Evolutionary conservation across 108 stramenopile species (phyloP), one percentile per base, ranked within the genome.

Genomic region (Aurantiochytrium sp.): DNA sequence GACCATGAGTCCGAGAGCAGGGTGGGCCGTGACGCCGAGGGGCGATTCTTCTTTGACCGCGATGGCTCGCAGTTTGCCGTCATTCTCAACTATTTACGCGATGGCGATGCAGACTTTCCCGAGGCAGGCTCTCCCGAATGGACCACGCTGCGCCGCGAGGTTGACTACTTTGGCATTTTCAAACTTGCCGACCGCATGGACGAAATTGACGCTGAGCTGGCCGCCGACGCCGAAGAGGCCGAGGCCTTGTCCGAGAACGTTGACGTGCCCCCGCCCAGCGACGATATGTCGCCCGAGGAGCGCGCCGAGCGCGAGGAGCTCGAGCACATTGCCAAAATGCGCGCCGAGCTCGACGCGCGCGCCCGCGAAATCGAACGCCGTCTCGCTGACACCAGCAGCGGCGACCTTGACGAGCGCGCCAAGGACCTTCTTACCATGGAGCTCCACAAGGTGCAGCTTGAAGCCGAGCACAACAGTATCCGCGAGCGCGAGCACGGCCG

Each of bases 241-340:
- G 76, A 53, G 51, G 76, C n/a, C 12, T 18, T n/a, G 4, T 6
- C 6, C 49, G 45, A 47, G 51, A 28, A 18, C 76, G 76, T 47
- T 6, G 76, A 83, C 51, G 10, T 83, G 45, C 76, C 76, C 18
- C 76, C 76, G 14, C 76, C 76, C 18, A 83, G 49, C 25, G 76
- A 12, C 25, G 51, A 83, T 12, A 83, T 83, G 76, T 53, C 76
- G 12, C 43, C 45, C 23, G 76, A 83, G 51, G 76, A 83, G 76
- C 76, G 76, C 51, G 76, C 76, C 25, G 49, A 83, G 76, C 76
- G 76, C 51, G 49, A 53, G 45, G 76, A 83, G 51, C 76, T 83
- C 6, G 76, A 83, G 49, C 45, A 53, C n/a, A 83, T 83, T 83
- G 49, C 45, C 25, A 8, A 53, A 45, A 47, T 83, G 49, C 76